Conservation (phyloP, 441 rosid species). For the Theobroma grandiflorum region DNA sequence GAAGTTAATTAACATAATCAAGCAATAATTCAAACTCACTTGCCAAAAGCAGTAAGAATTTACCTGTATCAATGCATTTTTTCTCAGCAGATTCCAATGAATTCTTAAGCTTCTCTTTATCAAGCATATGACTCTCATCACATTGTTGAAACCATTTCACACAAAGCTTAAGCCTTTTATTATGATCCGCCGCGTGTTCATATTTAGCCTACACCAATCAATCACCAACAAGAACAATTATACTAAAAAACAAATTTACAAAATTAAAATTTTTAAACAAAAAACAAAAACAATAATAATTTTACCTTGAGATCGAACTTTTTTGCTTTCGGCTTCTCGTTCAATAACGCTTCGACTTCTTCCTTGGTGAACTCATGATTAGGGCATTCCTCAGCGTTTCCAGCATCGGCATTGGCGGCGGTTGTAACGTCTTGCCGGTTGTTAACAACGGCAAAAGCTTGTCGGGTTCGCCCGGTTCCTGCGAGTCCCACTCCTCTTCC, state of each 20-base stretch:
- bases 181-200: conserved; percentile 67
- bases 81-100: conserved; percentile 70
- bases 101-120: conserved; percentile 63
- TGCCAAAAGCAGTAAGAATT: neutral
- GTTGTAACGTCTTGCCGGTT: conserved; percentile 52
- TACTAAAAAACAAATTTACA: neutral
- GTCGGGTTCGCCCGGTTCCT: conserved; percentile 56
- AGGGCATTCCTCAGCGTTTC: conserved; percentile 53
- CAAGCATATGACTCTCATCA: conserved; percentile 65
- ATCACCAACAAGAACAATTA: conserved; percentile 11
- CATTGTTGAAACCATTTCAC: conserved; percentile 79
- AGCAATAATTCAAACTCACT: conserved; percentile 15
- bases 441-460: conserved; percentile 58
- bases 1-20: conserved; percentile 21
- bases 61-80: conserved; percentile 66
- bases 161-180: conserved; percentile 76
- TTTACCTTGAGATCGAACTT: conserved; percentile 87
- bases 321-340: conserved; percentile 71
- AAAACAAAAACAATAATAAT: neutral
- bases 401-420: conserved; percentile 45
- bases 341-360: conserved; percentile 76
- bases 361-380: conserved; percentile 71
- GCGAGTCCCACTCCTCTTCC: conserved; percentile 51
- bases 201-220: conserved; percentile 59
- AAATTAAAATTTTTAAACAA: neutral